A percentile compares a stretch with the other conserved stretches of the same genome.
These are phyloP conservation scores for Alternaria sp. DNA, from an alignment of 2,329 filamentous ascomycete genomes.

Conservation along the genomic window DNA sequence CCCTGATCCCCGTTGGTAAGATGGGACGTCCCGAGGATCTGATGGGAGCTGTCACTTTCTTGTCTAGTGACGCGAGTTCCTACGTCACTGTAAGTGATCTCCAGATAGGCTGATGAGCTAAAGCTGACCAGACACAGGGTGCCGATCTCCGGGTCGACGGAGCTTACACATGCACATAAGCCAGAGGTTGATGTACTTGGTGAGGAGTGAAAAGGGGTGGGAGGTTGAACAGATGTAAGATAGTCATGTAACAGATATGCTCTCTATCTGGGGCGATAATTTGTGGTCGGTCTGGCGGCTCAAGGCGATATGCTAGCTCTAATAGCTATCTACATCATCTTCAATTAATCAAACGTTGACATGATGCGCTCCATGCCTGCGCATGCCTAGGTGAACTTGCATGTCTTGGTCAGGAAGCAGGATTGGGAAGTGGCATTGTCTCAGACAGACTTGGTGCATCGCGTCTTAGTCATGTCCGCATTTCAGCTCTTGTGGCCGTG, in stretches of 20 bases:
- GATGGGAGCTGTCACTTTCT: slow-evolving; percentile 90
- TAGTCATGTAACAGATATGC: not conserved
- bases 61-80: slow-evolving; percentile 75
- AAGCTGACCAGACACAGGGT: slow-evolving; percentile 55
- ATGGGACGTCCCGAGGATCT: slow-evolving; percentile 93
- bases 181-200: not conserved
- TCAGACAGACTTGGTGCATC: not conserved
- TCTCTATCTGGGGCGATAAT: not conserved
- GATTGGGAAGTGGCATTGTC: not conserved
- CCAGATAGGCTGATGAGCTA: not conserved
- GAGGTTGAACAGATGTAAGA: not conserved
- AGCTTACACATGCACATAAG: slow-evolving; percentile 81
- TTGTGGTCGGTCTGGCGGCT: not conserved
- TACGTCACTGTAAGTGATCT: slow-evolving; percentile 48
- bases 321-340: not conserved
- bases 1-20: slow-evolving; percentile 89
- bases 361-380: not conserved
- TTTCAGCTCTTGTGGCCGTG: slow-evolving; percentile 19
- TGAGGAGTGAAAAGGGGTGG: not conserved
- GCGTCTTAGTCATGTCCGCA: slow-evolving; percentile 13
- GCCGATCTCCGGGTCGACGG: slow-evolving; percentile 85
- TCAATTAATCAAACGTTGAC: not conserved
- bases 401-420: not conserved
- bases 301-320: not conserved
- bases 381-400: not conserved